Conservation (phyloP, 768 basidiomycete species). For the Tricholoma hemisulphureum region DNA sequence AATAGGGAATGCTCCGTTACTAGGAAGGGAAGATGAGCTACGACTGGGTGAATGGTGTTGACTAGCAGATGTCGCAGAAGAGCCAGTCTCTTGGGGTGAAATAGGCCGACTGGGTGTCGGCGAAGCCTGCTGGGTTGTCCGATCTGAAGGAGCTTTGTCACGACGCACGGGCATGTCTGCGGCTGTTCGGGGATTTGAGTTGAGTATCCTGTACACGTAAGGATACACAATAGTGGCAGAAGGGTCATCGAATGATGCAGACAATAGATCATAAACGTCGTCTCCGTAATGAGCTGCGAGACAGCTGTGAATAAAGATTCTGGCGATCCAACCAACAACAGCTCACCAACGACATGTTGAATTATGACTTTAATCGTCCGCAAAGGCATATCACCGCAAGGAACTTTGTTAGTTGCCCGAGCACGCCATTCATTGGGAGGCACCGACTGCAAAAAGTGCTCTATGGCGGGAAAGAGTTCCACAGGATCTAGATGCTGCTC, state of each 20-base stretch:
- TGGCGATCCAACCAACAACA: neutral
- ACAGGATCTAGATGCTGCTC: slow-evolving; percentile 80
- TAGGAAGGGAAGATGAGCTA: slow-evolving; percentile 63
- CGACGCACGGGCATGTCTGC: slow-evolving; percentile 37
- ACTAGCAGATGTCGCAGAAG: slow-evolving; percentile 47
- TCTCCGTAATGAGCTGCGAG: slow-evolving; percentile 75
- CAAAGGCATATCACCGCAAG: slow-evolving; percentile 96
- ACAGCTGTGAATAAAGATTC: slow-evolving; percentile 6
- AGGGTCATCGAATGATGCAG: slow-evolving; percentile 90
- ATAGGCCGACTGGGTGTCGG: slow-evolving; percentile 66
- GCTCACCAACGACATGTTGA: slow-evolving; percentile 93
- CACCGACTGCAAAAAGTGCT: slow-evolving; percentile 89
- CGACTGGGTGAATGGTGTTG: slow-evolving; percentile 60
- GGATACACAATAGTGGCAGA: slow-evolving; percentile 97
- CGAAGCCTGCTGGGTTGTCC: slow-evolving; percentile 47
- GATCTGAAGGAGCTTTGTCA: slow-evolving; percentile 34
- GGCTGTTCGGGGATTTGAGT: slow-evolving; percentile 53
- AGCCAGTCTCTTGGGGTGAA: slow-evolving; percentile 65
- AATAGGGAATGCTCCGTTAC: slow-evolving; percentile 48
- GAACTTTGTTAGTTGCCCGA: slow-evolving; percentile 84
- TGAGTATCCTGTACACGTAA: slow-evolving; percentile 89
- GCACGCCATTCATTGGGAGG: slow-evolving; percentile 97
- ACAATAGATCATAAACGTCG: slow-evolving; percentile 87
- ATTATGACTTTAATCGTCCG: slow-evolving; percentile 98
- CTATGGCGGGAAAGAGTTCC: slow-evolving; percentile 87